phyloP scores from a whole-genome alignment of 768 basidiomycete species.

The Arthromyces matolae region DNA sequence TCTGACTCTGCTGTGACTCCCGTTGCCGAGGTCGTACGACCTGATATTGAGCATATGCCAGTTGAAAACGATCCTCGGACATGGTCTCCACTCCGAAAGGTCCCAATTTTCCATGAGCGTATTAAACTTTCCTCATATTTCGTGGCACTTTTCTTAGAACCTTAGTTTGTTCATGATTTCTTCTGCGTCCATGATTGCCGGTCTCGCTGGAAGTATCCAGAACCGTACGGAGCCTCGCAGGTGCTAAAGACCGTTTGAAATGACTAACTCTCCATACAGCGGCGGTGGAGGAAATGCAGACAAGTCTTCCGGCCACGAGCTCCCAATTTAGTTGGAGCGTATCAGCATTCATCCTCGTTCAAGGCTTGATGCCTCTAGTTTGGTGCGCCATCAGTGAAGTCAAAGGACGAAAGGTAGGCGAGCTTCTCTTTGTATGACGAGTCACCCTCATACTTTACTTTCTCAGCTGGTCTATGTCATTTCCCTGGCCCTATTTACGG shows the following conservation, averaged over 20 bases:
- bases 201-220: constrained; percentile 56
- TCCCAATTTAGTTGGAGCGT: constrained; percentile 64
- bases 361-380: constrained; percentile 62
- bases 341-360: constrained; percentile 69
- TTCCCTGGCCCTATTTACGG: constrained; percentile 48
- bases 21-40: neutral
- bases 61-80: constrained; percentile 60
- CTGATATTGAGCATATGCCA: constrained; percentile 49
- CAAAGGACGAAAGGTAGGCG: constrained; percentile 63
- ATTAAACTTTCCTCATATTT: neutral
- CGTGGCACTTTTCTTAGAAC: constrained; percentile 27
- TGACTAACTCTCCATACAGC: constrained; percentile 36
- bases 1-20: constrained; percentile 2
- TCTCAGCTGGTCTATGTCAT: constrained; percentile 49
- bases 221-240: constrained; percentile 52
- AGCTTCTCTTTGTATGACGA: neutral
- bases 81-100: constrained; percentile 59
- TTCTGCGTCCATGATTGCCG: constrained; percentile 53
- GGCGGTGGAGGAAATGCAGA: constrained; percentile 56
- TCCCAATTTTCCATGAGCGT: constrained; percentile 14
- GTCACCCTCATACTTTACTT: constrained; percentile 1
- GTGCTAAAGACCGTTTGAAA: neutral
- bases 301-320: constrained; percentile 54
- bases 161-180: constrained; percentile 44
- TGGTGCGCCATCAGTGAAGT: constrained; percentile 75